These are phyloP conservation scores for Cichorium intybus DNA, from an alignment of 140 eudicot species.

Conservation along the genomic window DNA sequence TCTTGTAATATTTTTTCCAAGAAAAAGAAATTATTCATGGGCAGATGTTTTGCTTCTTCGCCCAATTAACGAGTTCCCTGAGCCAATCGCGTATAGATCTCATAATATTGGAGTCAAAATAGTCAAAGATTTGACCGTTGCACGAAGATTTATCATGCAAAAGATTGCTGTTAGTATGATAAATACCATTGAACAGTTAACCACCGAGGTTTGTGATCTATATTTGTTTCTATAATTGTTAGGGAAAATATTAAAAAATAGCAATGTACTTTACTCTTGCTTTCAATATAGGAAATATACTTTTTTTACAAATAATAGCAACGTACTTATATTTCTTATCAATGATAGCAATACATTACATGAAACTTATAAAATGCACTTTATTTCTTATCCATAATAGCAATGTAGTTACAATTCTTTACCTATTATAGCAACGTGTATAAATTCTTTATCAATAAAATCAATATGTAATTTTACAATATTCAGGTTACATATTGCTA, in stretches of 20 bases:
- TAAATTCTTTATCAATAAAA: too few species aligned
- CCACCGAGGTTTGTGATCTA: constrained; percentile 57
- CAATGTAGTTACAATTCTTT: too few species aligned
- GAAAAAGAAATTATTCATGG: constrained; percentile 85
- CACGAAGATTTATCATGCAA: constrained; percentile 80
- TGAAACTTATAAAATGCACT: too few species aligned
- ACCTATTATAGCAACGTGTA: too few species aligned
- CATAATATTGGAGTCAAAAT: constrained; percentile 68
- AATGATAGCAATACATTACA: background rate
- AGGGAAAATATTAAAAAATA: too few species aligned
- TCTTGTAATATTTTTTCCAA: constrained; percentile 86
- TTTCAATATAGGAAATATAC: too few species aligned
- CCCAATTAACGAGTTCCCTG: constrained; percentile 76
- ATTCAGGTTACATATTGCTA: background rate
- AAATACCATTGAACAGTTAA: constrained; percentile 75
- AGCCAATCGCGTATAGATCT: constrained; percentile 84
- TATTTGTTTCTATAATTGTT: too few species aligned
- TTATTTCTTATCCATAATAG: too few species aligned
- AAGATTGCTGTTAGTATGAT: constrained; percentile 79
- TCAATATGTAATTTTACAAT: background rate
- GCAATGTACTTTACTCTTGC: too few species aligned
- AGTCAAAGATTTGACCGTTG: constrained; percentile 84
- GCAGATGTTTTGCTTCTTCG: constrained; percentile 87
- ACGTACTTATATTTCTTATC: background rate
- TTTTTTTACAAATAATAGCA: background rate